These are phyloP conservation scores for Fomitopsis betulina DNA, from an alignment of 1,284 basidiomycete genomes.

Conservation along the genomic window DNA sequence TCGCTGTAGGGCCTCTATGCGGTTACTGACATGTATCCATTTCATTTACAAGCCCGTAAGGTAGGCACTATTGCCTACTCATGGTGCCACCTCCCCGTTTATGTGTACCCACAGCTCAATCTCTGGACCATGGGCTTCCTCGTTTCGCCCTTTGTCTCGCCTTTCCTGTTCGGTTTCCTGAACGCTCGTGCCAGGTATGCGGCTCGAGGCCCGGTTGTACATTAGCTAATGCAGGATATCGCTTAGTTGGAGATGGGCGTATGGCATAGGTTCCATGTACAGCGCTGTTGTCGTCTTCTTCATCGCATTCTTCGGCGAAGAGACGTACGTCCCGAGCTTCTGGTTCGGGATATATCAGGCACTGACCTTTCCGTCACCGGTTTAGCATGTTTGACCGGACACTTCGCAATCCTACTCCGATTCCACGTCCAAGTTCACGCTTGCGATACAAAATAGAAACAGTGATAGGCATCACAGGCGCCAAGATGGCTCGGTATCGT, in stretches of 20 bases:
- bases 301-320: slow-evolving; percentile 56
- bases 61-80: slow-evolving; percentile 21
- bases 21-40: slow-evolving; percentile 68
- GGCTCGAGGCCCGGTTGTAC: not conserved
- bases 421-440: slow-evolving; percentile 35
- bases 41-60: slow-evolving; percentile 73
- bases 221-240: not conserved
- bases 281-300: slow-evolving; percentile 48
- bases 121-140: slow-evolving; percentile 74
- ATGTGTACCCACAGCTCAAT: slow-evolving; percentile 41
- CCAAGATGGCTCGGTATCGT: slow-evolving; percentile 57
- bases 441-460: slow-evolving; percentile 58
- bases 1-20: slow-evolving; percentile 54
- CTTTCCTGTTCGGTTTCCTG: slow-evolving; percentile 67
- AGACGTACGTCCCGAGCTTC: slow-evolving; percentile 47
- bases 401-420: slow-evolving; percentile 37
- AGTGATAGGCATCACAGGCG: slow-evolving; percentile 62
- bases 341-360: not conserved
- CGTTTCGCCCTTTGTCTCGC: slow-evolving; percentile 60
- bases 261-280: slow-evolving; percentile 64
- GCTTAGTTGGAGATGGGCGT: slow-evolving; percentile 65
- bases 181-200: slow-evolving; percentile 49
- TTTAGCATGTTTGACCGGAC: slow-evolving; percentile 65
- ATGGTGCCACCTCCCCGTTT: not conserved
- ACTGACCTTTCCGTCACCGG: not conserved